Base-by-base conservation (phyloP, 108 stramenopile genomes). In the Cylindrotheca fusiformis region DNA sequence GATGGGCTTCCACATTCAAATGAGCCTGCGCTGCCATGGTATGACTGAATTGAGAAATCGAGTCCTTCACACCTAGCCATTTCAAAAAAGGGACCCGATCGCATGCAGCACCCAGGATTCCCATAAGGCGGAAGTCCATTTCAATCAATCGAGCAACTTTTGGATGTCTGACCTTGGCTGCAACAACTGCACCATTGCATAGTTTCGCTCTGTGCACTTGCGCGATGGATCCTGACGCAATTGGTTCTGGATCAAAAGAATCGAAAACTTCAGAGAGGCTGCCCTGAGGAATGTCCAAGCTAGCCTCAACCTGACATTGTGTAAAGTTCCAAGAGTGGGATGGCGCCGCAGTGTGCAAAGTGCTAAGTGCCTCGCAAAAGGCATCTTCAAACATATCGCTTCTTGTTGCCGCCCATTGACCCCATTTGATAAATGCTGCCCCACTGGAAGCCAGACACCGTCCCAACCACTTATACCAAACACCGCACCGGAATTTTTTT, bases 341-440 rank as follows among this genome's bases (percentile, higher is more conserved):
- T 6, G 94, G 94, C 0, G 94, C 94, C 32, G 60, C 62, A 17
- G 57, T 60, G 52, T 90, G 88, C 22, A 95, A 80, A 2, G 58
- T 47, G 1, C 62, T 46, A 5, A 95, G 68, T n/a, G 63, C 66
- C 5, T 53, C 33, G 57, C 94, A 95, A 21, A 95, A 68, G 24
- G 48, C 75, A 32, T 78, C 74, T 20, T 90, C 89, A 65, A 95
- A 95, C 83, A 95, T 90, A 59, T 95, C 94, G 3, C 65, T 48
- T 18, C 93, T 64, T 12, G 86, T 87, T 19, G 67, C 50, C 10
- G 77, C 78, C 84, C 84, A 85, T 70, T 85, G 84, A 30, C 84
- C 92, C 88, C 89, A 94, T 72, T 94, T 90, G 74, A 88, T 87
- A 64, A 86, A 88, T 25, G 88, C 88, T 12, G 89, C 76, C 3